Evolutionary conservation across 1,139 yeast genomes (phyloP).

Genomic region (Blastobotrys serpentis): DNA sequence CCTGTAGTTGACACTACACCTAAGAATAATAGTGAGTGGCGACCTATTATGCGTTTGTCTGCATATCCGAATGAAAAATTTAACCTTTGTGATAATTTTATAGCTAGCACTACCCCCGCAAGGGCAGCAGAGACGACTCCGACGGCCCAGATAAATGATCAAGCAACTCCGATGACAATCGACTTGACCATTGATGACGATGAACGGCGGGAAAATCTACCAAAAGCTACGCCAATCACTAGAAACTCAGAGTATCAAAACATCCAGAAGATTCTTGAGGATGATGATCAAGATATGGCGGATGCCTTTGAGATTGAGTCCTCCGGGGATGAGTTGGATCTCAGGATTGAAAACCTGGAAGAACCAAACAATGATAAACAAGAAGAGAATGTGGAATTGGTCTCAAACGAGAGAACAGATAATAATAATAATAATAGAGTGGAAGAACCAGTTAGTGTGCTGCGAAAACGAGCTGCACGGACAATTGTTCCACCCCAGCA

Average conservation of each 20-base stretch:
- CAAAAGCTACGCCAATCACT: not conserved
- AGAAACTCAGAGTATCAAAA: not conserved
- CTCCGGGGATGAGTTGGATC: too few species aligned
- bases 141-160: not conserved
- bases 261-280: conserved; percentile 9
- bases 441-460: conserved; percentile 6
- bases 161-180: conserved; percentile 11
- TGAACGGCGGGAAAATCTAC: not conserved
- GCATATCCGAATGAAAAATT: too few species aligned
- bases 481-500: not conserved
- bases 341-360: too few species aligned
- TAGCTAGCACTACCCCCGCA: not conserved
- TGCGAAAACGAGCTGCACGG: conserved; percentile 1
- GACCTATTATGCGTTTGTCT: too few species aligned
- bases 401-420: too few species aligned
- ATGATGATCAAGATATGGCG: conserved; percentile 10
- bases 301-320: not conserved
- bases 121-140: not conserved
- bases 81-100: too few species aligned
- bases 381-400: not conserved
- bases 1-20: not conserved
- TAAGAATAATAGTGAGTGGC: too few species aligned
- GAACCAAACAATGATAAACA: conserved; percentile 1
- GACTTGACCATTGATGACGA: conserved; percentile 11
- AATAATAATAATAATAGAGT: not conserved